Percentiles rank a stretch among this genome's conserved stretches.
Conservation (phyloP, 1,284 basidiomycete genomes). For the Leucoagaricus sp. region DNA sequence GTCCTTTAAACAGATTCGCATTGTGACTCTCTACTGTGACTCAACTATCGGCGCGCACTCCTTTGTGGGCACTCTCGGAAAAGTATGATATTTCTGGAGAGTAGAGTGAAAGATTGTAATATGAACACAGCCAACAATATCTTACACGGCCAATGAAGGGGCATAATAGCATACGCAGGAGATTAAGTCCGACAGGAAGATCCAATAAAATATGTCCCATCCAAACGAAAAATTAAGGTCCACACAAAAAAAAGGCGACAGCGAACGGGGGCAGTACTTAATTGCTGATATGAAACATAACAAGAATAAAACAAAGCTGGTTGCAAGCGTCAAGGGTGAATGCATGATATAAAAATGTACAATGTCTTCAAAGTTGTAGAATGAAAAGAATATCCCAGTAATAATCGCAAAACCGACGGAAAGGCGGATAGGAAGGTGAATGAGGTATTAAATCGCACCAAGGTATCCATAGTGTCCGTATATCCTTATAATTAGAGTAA, state of each 20-base stretch:
- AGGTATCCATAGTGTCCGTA: slow-evolving; percentile 6
- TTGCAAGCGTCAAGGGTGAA: not conserved
- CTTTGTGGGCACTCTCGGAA: too few relatives aligned
- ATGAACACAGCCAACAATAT: not conserved
- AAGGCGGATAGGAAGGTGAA: not conserved
- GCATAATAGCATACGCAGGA: not conserved
- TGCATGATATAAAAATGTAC: slow-evolving; percentile 1
- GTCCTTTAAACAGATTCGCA: too few relatives aligned
- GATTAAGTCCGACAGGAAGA: not conserved
- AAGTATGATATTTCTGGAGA: too few relatives aligned
- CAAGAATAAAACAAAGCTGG: not conserved
- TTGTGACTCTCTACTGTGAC: too few relatives aligned
- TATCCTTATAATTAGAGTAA: slow-evolving; percentile 5
- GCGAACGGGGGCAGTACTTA: not conserved
- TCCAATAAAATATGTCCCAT: not conserved
- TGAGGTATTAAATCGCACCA: slow-evolving; percentile 4
- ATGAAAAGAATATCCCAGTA: not conserved
- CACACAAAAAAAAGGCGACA: not conserved
- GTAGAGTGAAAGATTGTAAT: too few relatives aligned
- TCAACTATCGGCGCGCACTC: too few relatives aligned
- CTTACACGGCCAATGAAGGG: not conserved
- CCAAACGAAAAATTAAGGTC: not conserved
- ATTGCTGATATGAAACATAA: not conserved
- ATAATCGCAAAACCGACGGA: not conserved
- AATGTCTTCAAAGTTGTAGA: not conserved